phyloP scores from a whole-genome alignment of 225 moss, liverwort and hornwort species.

The Physcomitrium patens region DNA sequence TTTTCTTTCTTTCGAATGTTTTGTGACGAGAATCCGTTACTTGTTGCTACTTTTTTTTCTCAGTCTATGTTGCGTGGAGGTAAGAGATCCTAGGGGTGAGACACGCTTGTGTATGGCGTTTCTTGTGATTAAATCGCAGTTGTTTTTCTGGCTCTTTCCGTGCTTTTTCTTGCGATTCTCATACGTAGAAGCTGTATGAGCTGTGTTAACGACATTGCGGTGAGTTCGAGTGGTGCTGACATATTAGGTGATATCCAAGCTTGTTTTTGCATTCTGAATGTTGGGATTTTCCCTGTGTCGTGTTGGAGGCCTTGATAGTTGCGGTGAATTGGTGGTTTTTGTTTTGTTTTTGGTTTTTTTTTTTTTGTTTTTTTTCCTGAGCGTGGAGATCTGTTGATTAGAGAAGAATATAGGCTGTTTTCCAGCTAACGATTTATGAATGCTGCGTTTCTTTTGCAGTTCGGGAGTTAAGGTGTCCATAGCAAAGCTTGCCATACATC shows the following conservation, averaged over 20 bases:
- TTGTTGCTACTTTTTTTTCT: neutral
- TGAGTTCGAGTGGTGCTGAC: neutral
- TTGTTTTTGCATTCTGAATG: neutral
- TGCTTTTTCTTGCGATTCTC: neutral
- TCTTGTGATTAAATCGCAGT: neutral
- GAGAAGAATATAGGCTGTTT: neutral
- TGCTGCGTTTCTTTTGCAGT: constrained; percentile 9
- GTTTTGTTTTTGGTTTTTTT: too few species aligned
- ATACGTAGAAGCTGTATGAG: neutral
- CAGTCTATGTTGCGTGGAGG: neutral
- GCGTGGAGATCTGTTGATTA: neutral
- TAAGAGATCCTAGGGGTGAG: neutral
- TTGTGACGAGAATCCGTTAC: neutral
- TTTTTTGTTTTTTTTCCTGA: too few species aligned
- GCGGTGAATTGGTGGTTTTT: neutral
- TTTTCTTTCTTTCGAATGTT: neutral
- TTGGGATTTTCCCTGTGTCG: neutral
- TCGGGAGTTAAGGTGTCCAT: constrained; percentile 13
- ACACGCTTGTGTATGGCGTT: neutral
- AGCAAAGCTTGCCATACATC: constrained; percentile 15
- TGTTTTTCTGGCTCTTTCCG: neutral
- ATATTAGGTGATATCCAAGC: neutral
- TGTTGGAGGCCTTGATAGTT: too few species aligned
- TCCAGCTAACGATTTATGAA: constrained; percentile 1
- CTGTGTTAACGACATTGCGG: neutral